These are phyloP conservation scores for Aureobasidium sp. DNA, from an alignment of 2,329 filamentous ascomycete genomes.

Conservation along the genomic window DNA sequence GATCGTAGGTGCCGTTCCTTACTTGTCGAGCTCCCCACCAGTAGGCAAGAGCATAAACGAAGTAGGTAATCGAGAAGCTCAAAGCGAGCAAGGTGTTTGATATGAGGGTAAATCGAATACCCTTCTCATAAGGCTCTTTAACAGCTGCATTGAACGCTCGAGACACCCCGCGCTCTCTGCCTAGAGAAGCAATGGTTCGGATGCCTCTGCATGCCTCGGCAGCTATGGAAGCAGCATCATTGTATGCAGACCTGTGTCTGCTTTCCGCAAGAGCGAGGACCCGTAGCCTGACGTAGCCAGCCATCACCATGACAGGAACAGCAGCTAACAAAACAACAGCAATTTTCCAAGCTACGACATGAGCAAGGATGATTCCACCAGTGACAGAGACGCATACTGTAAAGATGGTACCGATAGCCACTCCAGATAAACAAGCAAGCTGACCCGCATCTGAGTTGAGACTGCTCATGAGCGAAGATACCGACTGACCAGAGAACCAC, in stretches of 20 bases:
- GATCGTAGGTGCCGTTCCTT: slow-evolving; percentile 35
- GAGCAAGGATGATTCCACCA: slow-evolving; percentile 42
- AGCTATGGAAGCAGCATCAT: slow-evolving; percentile 56
- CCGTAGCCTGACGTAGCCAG: slow-evolving; percentile 41
- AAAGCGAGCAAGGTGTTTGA: slow-evolving; percentile 39
- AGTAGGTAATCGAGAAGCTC: slow-evolving; percentile 40
- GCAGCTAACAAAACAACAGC: slow-evolving; percentile 44
- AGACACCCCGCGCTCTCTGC: slow-evolving; percentile 35
- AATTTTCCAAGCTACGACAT: slow-evolving; percentile 46
- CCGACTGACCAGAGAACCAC: slow-evolving; percentile 42
- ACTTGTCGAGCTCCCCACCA: slow-evolving; percentile 43
- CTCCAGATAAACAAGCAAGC: slow-evolving; percentile 42
- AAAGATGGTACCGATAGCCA: slow-evolving; percentile 45
- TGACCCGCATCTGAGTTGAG: slow-evolving; percentile 44
- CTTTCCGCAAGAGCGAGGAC: slow-evolving; percentile 53
- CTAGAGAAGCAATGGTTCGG: slow-evolving; percentile 49
- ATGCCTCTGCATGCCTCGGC: slow-evolving; percentile 61
- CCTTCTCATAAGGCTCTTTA: slow-evolving; percentile 34
- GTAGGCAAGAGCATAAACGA: slow-evolving; percentile 43
- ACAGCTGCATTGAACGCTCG: slow-evolving; percentile 33
- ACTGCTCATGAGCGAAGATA: slow-evolving; percentile 39
- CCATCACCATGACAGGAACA: slow-evolving; percentile 41
- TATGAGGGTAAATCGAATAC: slow-evolving; percentile 33
- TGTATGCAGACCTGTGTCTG: slow-evolving; percentile 58
- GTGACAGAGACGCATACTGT: slow-evolving; percentile 41